Evolutionary conservation across 805 yeast species (phyloP), one percentile per base, ranked within the genome.

Genomic region (Blastobotrys terrestris): DNA sequence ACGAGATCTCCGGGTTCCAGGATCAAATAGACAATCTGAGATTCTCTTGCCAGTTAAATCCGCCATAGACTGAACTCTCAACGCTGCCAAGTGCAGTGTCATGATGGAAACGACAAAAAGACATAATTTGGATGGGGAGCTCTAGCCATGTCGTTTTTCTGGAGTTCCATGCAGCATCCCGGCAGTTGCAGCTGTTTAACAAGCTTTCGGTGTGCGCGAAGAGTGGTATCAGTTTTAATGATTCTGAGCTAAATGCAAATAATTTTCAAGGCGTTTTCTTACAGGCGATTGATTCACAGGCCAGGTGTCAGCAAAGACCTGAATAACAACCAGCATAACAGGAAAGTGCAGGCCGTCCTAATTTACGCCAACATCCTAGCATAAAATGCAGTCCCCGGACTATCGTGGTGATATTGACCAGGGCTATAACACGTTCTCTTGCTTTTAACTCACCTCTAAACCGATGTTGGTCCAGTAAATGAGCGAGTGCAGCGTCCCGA

Each of bases 81-180:
- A 86, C 87, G 19, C 97, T 96, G 41, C 97, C 97, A 22, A 92
- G 73, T 1, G 96, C 88, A 0, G 97, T 90, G 2, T 97, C 96
- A 69, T 91, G 98, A 60, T 84, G 85, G 72, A 90, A 89, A 26
- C 78, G 79, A 59, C 80, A 77, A n/a, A n/a, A 57, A 78, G 79
- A 59, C 80, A 77, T 54, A 89, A 71, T 54, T 73, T 77, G 2
- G 83, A 72, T 5, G 96, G 95, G 14, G 91, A 71, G 7, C 51
- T 58, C 75, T 78, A 0, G 96, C 96, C 39, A 73, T 68, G 5
- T 78, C 79, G 47, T 71, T 77, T 8, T 72, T 62, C 4, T 65
- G 59, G 31, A 87, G 70, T 22, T 73, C 77, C 45, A 91, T 77
- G 0, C 94, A 74, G 60, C 91, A 90, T 0, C 87, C 87, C 1